phyloP scores from a whole-genome alignment of 192 early-diverging fungal species.

The Coemansia sp. region DNA sequence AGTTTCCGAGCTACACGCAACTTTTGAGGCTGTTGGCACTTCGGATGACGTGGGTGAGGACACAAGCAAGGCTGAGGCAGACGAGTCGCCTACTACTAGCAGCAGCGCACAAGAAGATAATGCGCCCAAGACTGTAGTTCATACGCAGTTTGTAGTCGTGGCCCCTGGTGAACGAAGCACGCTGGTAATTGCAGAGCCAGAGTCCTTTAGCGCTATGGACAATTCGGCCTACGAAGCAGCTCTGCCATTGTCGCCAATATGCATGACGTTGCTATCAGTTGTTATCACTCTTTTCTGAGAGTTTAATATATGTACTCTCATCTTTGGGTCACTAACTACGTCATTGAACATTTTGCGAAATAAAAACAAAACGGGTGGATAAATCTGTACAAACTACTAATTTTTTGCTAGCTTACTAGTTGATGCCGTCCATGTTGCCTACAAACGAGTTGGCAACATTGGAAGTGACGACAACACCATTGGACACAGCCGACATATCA shows the following conservation, averaged over 20 bases:
- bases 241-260: not conserved
- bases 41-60: not conserved
- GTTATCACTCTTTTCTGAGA: not conserved
- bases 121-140: slow-evolving; percentile 14
- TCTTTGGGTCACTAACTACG: not conserved
- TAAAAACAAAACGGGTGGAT: slow-evolving; percentile 5
- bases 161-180: slow-evolving; percentile 13
- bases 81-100: not conserved
- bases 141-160: slow-evolving; percentile 23
- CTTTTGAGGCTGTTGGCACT: not conserved
- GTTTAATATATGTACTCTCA: not conserved
- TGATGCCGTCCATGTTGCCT: not conserved
- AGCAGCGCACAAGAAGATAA: not conserved
- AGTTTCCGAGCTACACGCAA: not conserved
- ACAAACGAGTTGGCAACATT: not conserved
- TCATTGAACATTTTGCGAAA: not conserved
- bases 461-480: not conserved
- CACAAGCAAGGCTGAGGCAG: not conserved
- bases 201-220: not conserved
- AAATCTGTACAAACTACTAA: slow-evolving; percentile 7
- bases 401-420: not conserved
- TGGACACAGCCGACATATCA: slow-evolving; percentile 18
- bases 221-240: not conserved
- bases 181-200: slow-evolving; percentile 10
- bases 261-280: not conserved